A percentile compares a stretch with the other conserved stretches of the same genome.
Evolutionary conservation across 169 alveolate species (phyloP).

Genomic region (Eimeria necatrix): DNA sequence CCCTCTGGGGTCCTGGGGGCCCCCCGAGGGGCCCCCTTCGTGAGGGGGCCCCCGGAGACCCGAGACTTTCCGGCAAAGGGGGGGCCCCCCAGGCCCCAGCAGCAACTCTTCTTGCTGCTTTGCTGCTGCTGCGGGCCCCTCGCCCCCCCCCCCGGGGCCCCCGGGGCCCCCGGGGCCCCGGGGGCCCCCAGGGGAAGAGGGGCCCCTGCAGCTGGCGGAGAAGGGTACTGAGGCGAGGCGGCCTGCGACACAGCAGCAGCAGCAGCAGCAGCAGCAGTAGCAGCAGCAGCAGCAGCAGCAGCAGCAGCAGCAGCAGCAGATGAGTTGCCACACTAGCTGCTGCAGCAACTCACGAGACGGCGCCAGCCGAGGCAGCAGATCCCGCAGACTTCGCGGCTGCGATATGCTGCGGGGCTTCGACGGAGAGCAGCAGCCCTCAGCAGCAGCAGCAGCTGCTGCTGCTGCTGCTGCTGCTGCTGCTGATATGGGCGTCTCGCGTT

Average conservation of each 20-base stretch:
- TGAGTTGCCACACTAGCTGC: background rate
- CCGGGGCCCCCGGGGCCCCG: no score
- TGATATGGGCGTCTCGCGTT: no score
- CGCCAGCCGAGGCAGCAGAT: slow-evolving; percentile 32
- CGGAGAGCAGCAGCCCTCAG: background rate
- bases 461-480: background rate
- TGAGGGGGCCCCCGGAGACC: background rate
- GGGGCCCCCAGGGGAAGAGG: background rate
- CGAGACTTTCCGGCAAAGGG: background rate
- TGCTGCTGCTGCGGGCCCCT: no score
- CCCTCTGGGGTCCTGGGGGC: background rate
- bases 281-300: background rate
- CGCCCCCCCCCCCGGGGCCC: no score
- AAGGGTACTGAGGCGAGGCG: slow-evolving; percentile 45
- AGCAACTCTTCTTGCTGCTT: background rate
- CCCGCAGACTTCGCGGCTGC: slow-evolving; percentile 50
- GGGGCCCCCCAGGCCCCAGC: no score
- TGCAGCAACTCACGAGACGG: slow-evolving; percentile 24
- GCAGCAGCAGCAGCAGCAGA: no score
- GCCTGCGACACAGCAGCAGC: slow-evolving; percentile 32
- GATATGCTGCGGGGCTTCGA: slow-evolving; percentile 45
- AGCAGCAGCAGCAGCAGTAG: background rate
- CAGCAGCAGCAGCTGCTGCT: background rate
- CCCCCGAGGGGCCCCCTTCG: background rate
- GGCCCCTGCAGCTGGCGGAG: slow-evolving; percentile 8